Evolutionary conservation across 129 eudicot genomes (phyloP), one percentile per base, ranked within the genome.

Genomic region (Sambucus nigra): DNA sequence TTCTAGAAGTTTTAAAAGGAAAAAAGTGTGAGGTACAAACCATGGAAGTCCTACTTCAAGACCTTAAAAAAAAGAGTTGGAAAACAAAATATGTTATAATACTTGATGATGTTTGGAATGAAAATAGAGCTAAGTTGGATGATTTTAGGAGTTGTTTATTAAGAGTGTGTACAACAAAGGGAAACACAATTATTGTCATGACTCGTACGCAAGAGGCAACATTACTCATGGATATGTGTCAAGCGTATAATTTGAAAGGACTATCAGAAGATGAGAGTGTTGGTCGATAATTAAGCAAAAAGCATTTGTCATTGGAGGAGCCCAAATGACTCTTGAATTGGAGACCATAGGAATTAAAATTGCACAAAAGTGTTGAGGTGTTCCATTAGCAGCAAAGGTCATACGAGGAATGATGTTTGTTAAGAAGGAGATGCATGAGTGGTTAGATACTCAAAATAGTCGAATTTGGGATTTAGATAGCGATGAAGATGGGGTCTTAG

Each of bases 81-180:
- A n/a, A 8, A 27, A 16, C 15, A 39, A 39, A 39, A 13, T 39
- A 39, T 39, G 2, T 39, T 2, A 2, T 39, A 4, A 9, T 45
- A 5, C 50, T 45, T 45, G 50, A 45, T 17, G 50, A 45, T 16
- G 25, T 45, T 4, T 45, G 50, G 50, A 45, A 11, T 45, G 50
- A 45, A n/a, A 17, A 15, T 45, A 4, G 9, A 12, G 8, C 3
- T 12, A 17, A 5, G 22, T 45, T 21, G 50, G 50, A 45, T 2
- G 4, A 4, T n/a, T 15, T 45, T n/a, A 45, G 50, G 22, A 45
- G 50, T 4, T 3, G 9, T 31, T 31, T 31, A 31, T 9, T 31
- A 3, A 31, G 9, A 3, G 4, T 4, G 4, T 4, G 38, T 31
- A 45, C 50, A 15, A 15, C 50, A 21, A n/a, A 6, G 50, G 50